A percentile compares a stretch with the other conserved stretches of the same genome.
phyloP scores from a whole-genome alignment of 2,329 filamentous ascomycete species.

The Fusarium torulosum region DNA sequence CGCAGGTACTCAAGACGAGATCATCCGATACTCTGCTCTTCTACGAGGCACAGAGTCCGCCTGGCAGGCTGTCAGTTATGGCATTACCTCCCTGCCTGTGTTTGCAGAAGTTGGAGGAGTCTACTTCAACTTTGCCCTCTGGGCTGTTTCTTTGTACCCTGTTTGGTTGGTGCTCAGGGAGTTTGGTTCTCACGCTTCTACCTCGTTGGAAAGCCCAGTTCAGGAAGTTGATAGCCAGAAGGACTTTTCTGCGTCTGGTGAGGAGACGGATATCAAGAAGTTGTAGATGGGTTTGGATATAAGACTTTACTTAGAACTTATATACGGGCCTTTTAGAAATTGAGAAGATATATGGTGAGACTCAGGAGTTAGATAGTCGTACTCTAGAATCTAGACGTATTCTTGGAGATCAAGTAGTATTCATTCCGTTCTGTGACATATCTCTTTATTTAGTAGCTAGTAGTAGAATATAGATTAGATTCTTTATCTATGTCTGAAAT shows the following conservation, averaged over 20 bases:
- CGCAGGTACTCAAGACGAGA: conserved; percentile 70
- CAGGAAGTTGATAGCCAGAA: conserved; percentile 28
- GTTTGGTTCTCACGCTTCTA: conserved; percentile 32
- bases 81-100: conserved; percentile 69
- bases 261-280: conserved; percentile 40
- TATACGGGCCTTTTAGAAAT: too few species aligned
- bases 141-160: conserved; percentile 72
- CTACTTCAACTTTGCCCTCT: conserved; percentile 78
- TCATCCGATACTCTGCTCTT: conserved; percentile 76
- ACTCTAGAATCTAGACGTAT: too few species aligned
- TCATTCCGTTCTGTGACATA: too few species aligned
- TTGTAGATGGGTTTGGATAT: background rate
- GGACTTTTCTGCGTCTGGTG: conserved; percentile 36
- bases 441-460: too few species aligned
- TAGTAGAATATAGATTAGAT: too few species aligned
- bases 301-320: too few species aligned
- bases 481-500: too few species aligned
- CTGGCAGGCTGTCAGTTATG: conserved; percentile 80
- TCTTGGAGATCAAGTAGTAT: too few species aligned
- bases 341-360: too few species aligned
- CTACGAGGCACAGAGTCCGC: conserved; percentile 78
- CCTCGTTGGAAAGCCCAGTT: conserved; percentile 12
- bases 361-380: too few species aligned
- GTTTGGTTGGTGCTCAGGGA: conserved; percentile 75
- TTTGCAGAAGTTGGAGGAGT: conserved; percentile 75